Base-by-base conservation (phyloP, 2,329 filamentous ascomycete genomes). In the Penicillium sp. region DNA sequence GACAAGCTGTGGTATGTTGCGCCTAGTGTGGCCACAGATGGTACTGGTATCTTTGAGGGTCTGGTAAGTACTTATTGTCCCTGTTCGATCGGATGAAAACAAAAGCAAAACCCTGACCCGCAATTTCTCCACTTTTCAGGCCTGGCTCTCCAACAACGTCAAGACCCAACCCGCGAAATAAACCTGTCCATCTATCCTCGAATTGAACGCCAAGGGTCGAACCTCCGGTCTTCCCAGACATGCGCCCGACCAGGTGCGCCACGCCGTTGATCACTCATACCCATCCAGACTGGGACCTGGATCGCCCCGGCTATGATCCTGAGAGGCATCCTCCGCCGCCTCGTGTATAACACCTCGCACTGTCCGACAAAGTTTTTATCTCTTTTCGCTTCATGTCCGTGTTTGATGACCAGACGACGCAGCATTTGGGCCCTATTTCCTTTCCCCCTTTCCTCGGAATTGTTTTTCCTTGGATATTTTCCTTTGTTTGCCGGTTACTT, bases 1-100 rank as follows among this genome's bases (percentile, higher is more conserved):
- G 89, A 92, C 72, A 90, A 89, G 80, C 83, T 90, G 71, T 93
- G 89, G 89, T 91, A 89, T 73, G 89, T 93, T 58, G 88, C 90
- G 68, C 89, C 90, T 49, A 91, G 88, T 75, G 90, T 89, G 71
- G 90, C 90, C 51, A 92, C 88, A 27, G 89, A 88, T 18, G 89
- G 89, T 56, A 89, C 92, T 71, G 89, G 90, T 67, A 81, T 94
- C 56, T 83, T 91, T 64, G 89, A 93, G 76, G 90, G 90, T 64
- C 78, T 94, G 71, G 88, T 84, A 77, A 73, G 79, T 74, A 42
- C 49, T 29, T 22, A 14, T 40, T 29, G 35, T n/a, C 7, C 26
- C 18, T 44, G 29, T 29, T 26, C 41, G 46, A 29, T 31, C 49
- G 45, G 33, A 57, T 46, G 46, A n/a, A 56, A 56, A 54, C 42